A percentile compares a stretch with the other conserved stretches of the same genome.
Evolutionary conservation across 352 stramenopile species (phyloP).

Genomic region (Peronospora farinosa): DNA sequence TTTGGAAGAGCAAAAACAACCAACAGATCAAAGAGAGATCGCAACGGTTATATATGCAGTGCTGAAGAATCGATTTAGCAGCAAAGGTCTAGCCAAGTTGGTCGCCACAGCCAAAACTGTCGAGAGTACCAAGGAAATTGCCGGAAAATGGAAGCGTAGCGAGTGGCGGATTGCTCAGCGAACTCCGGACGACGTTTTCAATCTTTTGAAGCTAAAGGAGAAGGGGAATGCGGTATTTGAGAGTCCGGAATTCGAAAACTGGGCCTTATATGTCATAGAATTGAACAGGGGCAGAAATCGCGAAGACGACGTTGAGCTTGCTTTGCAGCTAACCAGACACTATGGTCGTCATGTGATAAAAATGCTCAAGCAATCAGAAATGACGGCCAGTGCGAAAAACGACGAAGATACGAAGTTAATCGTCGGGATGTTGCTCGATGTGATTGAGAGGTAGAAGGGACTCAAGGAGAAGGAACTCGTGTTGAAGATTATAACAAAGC

Average conservation of each 20-base stretch:
- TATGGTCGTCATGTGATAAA: too few relatives aligned
- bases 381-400: too few relatives aligned
- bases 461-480: too few relatives aligned
- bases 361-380: too few relatives aligned
- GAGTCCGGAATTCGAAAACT: background rate
- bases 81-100: background rate
- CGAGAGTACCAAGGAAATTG: background rate
- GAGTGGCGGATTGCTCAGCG: background rate
- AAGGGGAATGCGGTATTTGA: background rate
- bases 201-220: constrained; percentile 1
- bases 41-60: background rate
- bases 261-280: background rate
- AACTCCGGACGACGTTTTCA: background rate
- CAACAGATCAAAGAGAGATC: background rate
- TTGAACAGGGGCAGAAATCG: background rate
- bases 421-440: too few relatives aligned
- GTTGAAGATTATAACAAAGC: too few relatives aligned
- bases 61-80: background rate
- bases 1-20: background rate
- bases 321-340: background rate
- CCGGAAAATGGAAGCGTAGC: background rate
- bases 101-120: background rate
- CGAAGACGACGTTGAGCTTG: background rate
- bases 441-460: too few relatives aligned
- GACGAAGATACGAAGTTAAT: too few relatives aligned